These are phyloP conservation scores for Vaccinium darrowii DNA, from an alignment of 148 eudicot genomes.

Conservation along the genomic window DNA sequence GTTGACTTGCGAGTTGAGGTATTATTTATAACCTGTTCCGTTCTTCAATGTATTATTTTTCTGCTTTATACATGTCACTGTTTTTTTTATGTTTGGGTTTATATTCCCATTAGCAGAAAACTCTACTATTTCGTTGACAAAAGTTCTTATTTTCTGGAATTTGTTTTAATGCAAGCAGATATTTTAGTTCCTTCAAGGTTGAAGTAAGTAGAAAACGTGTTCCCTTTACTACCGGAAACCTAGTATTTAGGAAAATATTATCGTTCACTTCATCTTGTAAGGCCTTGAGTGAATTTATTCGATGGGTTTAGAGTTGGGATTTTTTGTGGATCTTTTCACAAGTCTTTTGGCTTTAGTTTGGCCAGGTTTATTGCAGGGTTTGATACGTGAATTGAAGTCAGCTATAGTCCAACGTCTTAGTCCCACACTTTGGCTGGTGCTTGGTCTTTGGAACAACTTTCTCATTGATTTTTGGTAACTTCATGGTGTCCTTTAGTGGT, in stretches of 20 bases:
- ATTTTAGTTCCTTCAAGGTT: slow-evolving; percentile 9
- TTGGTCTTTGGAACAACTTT: slow-evolving; percentile 12
- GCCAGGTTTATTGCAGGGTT: not conserved
- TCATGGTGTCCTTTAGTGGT: not conserved
- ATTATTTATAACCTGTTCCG: not conserved
- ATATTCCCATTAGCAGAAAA: not conserved
- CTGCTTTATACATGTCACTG: not conserved
- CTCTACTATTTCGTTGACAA: not conserved
- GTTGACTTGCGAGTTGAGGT: slow-evolving; percentile 40
- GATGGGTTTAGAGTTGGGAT: not conserved
- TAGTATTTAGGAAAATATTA: not conserved
- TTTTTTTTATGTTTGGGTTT: not conserved
- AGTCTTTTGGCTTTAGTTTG: slow-evolving; percentile 58
- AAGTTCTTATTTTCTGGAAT: not conserved
- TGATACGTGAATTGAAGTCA: not conserved
- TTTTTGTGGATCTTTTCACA: slow-evolving; percentile 61
- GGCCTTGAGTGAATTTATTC: not conserved
- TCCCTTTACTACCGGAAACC: not conserved
- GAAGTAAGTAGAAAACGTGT: not conserved
- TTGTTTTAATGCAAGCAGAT: not conserved
- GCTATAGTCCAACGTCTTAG: not conserved
- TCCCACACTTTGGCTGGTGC: not conserved
- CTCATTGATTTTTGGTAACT: not conserved
- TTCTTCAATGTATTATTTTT: not conserved
- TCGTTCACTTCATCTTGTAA: not conserved